Percentiles rank a stretch among this genome's conserved stretches.
phyloP scores from a whole-genome alignment of 192 early-diverging fungal genomes.

The Linnemannia zychae region DNA sequence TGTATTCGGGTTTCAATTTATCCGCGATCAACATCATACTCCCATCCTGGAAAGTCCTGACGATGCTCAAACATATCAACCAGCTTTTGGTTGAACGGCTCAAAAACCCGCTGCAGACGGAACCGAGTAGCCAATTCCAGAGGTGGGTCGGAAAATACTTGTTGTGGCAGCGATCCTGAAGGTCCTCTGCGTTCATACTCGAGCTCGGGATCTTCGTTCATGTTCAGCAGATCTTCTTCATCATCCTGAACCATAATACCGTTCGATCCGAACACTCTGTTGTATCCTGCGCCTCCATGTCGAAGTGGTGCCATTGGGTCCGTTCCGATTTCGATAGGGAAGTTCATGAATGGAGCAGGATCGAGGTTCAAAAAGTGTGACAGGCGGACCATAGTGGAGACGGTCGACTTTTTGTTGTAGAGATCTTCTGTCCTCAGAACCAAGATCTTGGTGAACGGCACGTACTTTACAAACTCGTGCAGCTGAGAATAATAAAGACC shows the following conservation, averaged over 20 bases:
- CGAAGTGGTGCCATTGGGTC: slow-evolving; percentile 52
- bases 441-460: slow-evolving; percentile 54
- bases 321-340: slow-evolving; percentile 50
- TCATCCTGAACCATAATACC: slow-evolving; percentile 43
- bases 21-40: slow-evolving; percentile 67
- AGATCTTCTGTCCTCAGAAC: slow-evolving; percentile 51
- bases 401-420: slow-evolving; percentile 48
- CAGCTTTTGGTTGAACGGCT: slow-evolving; percentile 60
- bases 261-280: slow-evolving; percentile 28
- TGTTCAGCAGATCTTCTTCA: slow-evolving; percentile 27
- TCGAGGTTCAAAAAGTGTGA: slow-evolving; percentile 53
- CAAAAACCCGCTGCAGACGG: slow-evolving; percentile 63
- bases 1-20: slow-evolving; percentile 17
- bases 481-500: slow-evolving; percentile 54
- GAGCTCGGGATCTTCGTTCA: slow-evolving; percentile 28
- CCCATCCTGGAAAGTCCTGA: slow-evolving; percentile 64
- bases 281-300: slow-evolving; percentile 41
- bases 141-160: slow-evolving; percentile 39
- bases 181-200: slow-evolving; percentile 29
- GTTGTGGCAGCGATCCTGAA: slow-evolving; percentile 8
- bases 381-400: slow-evolving; percentile 50
- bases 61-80: slow-evolving; percentile 61
- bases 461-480: slow-evolving; percentile 54
- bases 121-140: slow-evolving; percentile 61
- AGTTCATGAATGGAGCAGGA: slow-evolving; percentile 49